These are phyloP conservation scores for Tolypocladium ovalisporum DNA, from an alignment of 2,329 filamentous ascomycete genomes.

Conservation along the genomic window DNA sequence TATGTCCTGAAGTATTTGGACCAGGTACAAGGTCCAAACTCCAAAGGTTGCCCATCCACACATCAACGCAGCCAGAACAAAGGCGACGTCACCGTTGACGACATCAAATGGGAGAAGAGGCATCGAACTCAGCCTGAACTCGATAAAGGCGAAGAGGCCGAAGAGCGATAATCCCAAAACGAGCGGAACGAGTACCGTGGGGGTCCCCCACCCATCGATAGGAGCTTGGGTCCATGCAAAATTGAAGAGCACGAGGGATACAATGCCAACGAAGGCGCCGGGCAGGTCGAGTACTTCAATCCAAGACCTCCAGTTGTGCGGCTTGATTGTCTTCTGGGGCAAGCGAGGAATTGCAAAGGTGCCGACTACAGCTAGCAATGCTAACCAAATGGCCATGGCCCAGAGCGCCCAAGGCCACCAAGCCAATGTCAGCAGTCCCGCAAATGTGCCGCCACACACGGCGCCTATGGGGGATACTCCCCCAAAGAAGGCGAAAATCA, in stretches of 20 bases:
- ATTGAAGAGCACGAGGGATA: slow-evolving; percentile 49
- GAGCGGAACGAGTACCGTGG: slow-evolving; percentile 45
- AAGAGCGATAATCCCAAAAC: slow-evolving; percentile 46
- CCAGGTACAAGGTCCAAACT: slow-evolving; percentile 41
- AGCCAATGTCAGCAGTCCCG: slow-evolving; percentile 25
- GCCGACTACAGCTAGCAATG: slow-evolving; percentile 19
- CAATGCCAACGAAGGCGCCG: slow-evolving; percentile 34
- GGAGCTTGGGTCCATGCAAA: slow-evolving; percentile 58
- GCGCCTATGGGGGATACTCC: slow-evolving; percentile 35
- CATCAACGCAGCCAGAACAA: slow-evolving; percentile 43
- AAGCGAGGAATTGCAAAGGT: slow-evolving; percentile 23
- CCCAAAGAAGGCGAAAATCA: slow-evolving; percentile 44
- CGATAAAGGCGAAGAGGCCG: slow-evolving; percentile 44
- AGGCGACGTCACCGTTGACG: slow-evolving; percentile 35
- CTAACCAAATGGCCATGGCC: slow-evolving; percentile 24
- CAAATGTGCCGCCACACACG: slow-evolving; percentile 29
- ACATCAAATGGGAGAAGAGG: slow-evolving; percentile 47
- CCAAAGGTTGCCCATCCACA: slow-evolving; percentile 46
- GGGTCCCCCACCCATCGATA: slow-evolving; percentile 43
- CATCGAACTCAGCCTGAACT: slow-evolving; percentile 31
- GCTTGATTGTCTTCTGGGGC: slow-evolving; percentile 6
- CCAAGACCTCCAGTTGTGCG: slow-evolving; percentile 8
- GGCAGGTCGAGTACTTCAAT: slow-evolving; percentile 25
- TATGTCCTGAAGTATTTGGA: slow-evolving; percentile 35
- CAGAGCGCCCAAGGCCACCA: slow-evolving; percentile 41